Evolutionary conservation across 805 yeast genomes (phyloP), one percentile per base, ranked within the genome.

Genomic region (Kazachstania taianensis): DNA sequence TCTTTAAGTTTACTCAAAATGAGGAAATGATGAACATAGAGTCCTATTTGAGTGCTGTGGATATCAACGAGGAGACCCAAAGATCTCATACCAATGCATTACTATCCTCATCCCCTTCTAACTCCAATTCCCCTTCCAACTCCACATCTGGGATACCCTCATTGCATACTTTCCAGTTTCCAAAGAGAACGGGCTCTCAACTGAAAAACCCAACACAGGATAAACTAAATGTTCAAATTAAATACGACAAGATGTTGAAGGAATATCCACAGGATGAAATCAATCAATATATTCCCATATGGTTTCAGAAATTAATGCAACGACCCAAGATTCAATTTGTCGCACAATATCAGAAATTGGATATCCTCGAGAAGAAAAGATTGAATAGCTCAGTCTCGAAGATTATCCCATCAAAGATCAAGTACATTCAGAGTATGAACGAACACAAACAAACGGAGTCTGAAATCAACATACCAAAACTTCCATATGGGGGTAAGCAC

Each of bases 311-410:
- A 18, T 32, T 60, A 24, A 51, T 60, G 45, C 30, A 39, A 13
- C 41, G 41, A 13, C 45, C 53, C 3, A 50, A 55, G 26, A 26
- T 49, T 8, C 50, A 57, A 32, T 49, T 66, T 23, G 46, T 61
- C 27, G 69, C 72, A 19, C 65, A 75, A 43, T 87, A 85, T 55
- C 70, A 72, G 44, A 60, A 60, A 32, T 62, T 87, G 30, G 95
- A 89, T 59, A 59, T 70, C 31, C 66, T 71, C 20, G 96, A 87
- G 53, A 74, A 75, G 43, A 67, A 66, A 13, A 64, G 96, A 28
- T 64, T 86, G 39, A 73, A 75, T 22, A 42, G 46, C 33, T 45
- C 49, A 5, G 18, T 44, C 3, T 42, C 48, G 7, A 35, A 26
- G n/a, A n/a, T n/a, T n/a, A n/a, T n/a, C n/a, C n/a, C n/a, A n/a